A percentile compares a stretch with the other conserved stretches of the same genome.
Conservation (phyloP, 2,329 filamentous ascomycete genomes). For the Fusarium subglutinans region DNA sequence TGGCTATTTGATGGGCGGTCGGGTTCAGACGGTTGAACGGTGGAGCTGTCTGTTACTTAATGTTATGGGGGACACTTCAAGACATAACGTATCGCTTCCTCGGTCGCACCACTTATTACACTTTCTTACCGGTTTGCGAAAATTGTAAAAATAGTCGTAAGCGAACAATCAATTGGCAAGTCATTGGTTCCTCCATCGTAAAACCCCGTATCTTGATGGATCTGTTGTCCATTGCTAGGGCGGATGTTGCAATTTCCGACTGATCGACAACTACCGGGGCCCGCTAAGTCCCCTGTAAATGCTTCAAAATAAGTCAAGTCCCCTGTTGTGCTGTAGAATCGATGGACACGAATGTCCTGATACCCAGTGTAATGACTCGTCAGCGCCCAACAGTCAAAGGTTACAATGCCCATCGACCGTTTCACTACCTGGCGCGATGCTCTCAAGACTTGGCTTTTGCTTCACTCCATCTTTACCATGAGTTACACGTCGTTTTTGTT, state of each 20-base stretch:
- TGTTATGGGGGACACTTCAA: not conserved
- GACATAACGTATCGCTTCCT: not conserved
- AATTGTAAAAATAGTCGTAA: not conserved
- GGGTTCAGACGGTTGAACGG: slow-evolving; percentile 8
- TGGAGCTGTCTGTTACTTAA: not conserved
- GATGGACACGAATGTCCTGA: not conserved
- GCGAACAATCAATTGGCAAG: not conserved
- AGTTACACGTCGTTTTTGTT: not conserved
- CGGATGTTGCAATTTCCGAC: slow-evolving; percentile 16
- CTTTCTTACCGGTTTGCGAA: not conserved
- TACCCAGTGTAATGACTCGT: slow-evolving; percentile 3
- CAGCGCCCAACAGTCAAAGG: not conserved
- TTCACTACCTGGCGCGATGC: not conserved
- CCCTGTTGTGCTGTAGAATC: not conserved
- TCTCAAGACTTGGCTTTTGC: not conserved
- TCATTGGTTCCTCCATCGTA: not conserved
- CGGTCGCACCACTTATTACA: not conserved
- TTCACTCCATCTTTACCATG: not conserved
- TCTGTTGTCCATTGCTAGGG: not conserved
- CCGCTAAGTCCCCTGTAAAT: not conserved
- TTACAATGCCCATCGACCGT: not conserved
- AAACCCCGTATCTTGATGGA: not conserved
- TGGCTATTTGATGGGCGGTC: not conserved
- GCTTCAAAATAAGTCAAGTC: not conserved
- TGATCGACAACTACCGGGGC: slow-evolving; percentile 9